These are phyloP conservation scores for Cladosporium sp. DNA, from an alignment of 2,329 filamentous ascomycete genomes.

Conservation along the genomic window DNA sequence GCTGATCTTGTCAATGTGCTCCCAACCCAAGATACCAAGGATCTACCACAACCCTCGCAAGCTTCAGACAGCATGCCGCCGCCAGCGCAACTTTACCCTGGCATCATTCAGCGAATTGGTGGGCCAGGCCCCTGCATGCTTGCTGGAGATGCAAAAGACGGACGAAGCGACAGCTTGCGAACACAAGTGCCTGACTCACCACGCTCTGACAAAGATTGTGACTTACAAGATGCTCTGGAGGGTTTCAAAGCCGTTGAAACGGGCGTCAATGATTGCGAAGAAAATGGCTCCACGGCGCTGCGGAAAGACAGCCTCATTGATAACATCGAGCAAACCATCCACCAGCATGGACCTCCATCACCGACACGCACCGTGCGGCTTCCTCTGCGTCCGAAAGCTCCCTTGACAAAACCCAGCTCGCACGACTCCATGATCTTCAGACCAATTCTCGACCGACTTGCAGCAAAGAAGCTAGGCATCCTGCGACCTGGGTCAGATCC, in stretches of 20 bases:
- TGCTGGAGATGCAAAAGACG: not conserved
- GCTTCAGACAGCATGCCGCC: too few species aligned
- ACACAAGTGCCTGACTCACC: not conserved
- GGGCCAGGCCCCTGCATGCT: too few species aligned
- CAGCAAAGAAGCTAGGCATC: not conserved
- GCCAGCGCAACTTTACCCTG: too few species aligned
- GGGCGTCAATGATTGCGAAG: not conserved
- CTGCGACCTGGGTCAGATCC: constrained; percentile 5
- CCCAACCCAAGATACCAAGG: too few species aligned
- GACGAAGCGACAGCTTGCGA: not conserved
- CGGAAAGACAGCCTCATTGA: not conserved
- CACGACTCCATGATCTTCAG: constrained; percentile 3
- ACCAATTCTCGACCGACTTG: constrained; percentile 6
- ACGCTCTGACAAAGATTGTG: not conserved
- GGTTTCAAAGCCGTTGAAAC: not conserved
- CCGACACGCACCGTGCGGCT: not conserved
- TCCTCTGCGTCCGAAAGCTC: constrained; percentile 3
- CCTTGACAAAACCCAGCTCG: not conserved
- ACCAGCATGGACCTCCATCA: constrained; percentile 1
- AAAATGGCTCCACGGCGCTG: not conserved
- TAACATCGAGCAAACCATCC: not conserved
- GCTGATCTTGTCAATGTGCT: too few species aligned
- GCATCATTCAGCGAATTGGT: not conserved
- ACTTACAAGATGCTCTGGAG: not conserved
- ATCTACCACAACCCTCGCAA: too few species aligned